Evolutionary conservation across 495 filamentous ascomycete genomes (phyloP).

Genomic region (Lasiosphaeria ovina): DNA sequence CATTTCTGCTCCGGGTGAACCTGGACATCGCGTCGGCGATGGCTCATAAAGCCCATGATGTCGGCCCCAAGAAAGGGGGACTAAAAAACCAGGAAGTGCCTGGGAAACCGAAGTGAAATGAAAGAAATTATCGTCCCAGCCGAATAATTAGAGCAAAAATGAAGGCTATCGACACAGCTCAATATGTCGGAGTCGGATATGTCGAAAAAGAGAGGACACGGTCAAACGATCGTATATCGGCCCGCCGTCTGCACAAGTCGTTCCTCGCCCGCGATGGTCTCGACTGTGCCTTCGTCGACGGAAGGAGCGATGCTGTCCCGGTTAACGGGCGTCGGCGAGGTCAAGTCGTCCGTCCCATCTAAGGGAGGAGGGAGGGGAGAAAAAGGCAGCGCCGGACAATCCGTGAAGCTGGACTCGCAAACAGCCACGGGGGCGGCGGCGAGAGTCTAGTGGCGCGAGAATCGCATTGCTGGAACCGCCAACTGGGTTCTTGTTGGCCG

Average conservation of each 20-base stretch:
- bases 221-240: constrained; percentile 21
- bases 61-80: constrained; percentile 13
- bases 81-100: constrained; percentile 17
- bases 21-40: constrained; percentile 63
- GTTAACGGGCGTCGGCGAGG: constrained; percentile 15
- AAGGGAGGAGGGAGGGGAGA: constrained; percentile 10
- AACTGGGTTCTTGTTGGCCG: constrained; percentile 16
- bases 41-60: constrained; percentile 73
- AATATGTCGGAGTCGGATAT: constrained; percentile 27
- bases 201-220: constrained; percentile 14
- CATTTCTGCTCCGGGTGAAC: constrained; percentile 83
- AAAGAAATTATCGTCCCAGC: constrained; percentile 30
- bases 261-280: constrained; percentile 54
- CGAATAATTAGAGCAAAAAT: constrained; percentile 24
- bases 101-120: constrained; percentile 20
- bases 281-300: constrained; percentile 44
- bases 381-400: constrained; percentile 12
- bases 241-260: constrained; percentile 48
- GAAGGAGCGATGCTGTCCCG: constrained; percentile 23
- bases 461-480: constrained; percentile 24
- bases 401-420: constrained; percentile 15
- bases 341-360: constrained; percentile 9
- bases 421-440: constrained; percentile 19
- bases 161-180: constrained; percentile 33
- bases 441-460: constrained; percentile 17